phyloP scores from a whole-genome alignment of 352 stramenopile genomes.

The Elongisporangium undulatum region DNA sequence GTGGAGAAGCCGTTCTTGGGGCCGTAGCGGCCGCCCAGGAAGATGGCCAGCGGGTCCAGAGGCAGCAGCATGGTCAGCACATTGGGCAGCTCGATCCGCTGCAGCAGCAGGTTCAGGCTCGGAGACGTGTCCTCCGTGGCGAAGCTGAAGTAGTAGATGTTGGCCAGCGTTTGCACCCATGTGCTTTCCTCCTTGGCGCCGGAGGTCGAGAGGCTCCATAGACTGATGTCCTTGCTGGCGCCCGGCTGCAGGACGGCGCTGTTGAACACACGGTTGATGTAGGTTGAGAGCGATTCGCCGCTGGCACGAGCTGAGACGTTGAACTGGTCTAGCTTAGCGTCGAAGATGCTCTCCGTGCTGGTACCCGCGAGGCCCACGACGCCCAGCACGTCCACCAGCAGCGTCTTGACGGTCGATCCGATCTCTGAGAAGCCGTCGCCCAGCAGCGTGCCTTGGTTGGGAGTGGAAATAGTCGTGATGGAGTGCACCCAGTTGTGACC shows the following conservation, averaged over 20 bases:
- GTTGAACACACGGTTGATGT: slow-evolving; percentile 36
- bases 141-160: slow-evolving; percentile 63
- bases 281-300: slow-evolving; percentile 22
- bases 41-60: slow-evolving; percentile 22
- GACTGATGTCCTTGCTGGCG: slow-evolving; percentile 31
- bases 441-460: slow-evolving; percentile 50
- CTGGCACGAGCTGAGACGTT: slow-evolving; percentile 21
- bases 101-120: slow-evolving; percentile 23
- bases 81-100: slow-evolving; percentile 37
- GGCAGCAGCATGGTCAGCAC: slow-evolving; percentile 43
- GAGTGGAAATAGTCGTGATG: slow-evolving; percentile 54
- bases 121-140: slow-evolving; percentile 34
- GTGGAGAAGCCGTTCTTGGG: slow-evolving; percentile 22
- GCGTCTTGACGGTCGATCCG: slow-evolving; percentile 28
- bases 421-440: slow-evolving; percentile 35
- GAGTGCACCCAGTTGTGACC: slow-evolving; percentile 60
- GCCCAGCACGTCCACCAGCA: slow-evolving; percentile 28
- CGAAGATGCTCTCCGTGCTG: slow-evolving; percentile 20
- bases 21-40: slow-evolving; percentile 30
- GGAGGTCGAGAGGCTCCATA: slow-evolving; percentile 39
- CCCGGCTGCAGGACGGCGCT: slow-evolving; percentile 29
- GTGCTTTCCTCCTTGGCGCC: slow-evolving; percentile 45
- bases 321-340: slow-evolving; percentile 51
- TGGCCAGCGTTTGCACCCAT: slow-evolving; percentile 44
- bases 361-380: slow-evolving; percentile 20